A percentile compares a stretch with the other conserved stretches of the same genome.
Evolutionary conservation across 2,329 filamentous ascomycete species (phyloP).

Genomic region (Colletotrichum tropicale): DNA sequence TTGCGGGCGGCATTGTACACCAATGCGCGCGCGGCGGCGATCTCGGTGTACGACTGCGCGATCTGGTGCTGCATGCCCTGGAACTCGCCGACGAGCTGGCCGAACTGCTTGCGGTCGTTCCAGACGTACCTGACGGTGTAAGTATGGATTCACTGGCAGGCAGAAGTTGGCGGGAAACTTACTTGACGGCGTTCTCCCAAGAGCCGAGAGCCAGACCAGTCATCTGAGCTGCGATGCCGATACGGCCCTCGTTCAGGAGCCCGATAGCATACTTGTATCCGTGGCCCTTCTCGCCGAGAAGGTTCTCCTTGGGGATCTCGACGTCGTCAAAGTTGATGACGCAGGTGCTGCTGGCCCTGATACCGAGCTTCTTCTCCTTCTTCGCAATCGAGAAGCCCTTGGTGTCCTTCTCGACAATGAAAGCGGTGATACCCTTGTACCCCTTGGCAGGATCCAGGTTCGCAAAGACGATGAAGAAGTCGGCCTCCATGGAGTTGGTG

Average conservation of each 20-base stretch:
- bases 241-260: constrained; percentile 93
- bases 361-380: constrained; percentile 99
- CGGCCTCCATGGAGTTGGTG: constrained; percentile 93
- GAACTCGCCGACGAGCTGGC: constrained; percentile 91
- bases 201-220: constrained; percentile 93
- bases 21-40: constrained; percentile 85
- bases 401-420: constrained; percentile 88
- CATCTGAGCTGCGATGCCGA: constrained; percentile 98
- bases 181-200: constrained; percentile 90
- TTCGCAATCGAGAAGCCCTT: constrained; percentile 95
- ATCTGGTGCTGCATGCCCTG: constrained; percentile 99
- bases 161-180: constrained; percentile 30
- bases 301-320: constrained; percentile 83
- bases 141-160: background rate
- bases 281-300: constrained; percentile 86
- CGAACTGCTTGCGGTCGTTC: constrained; percentile 99
- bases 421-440: constrained; percentile 97
- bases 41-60: constrained; percentile 93
- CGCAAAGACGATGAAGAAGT: constrained; percentile 97
- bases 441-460: constrained; percentile 91
- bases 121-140: constrained; percentile 74
- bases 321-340: constrained; percentile 98
- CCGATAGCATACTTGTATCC: constrained; percentile 98
- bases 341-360: constrained; percentile 93
- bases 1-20: constrained; percentile 97